Evolutionary conservation across 371 early-diverging fungal genomes (phyloP).

Genomic region (Apophysomyces variabilis): DNA sequence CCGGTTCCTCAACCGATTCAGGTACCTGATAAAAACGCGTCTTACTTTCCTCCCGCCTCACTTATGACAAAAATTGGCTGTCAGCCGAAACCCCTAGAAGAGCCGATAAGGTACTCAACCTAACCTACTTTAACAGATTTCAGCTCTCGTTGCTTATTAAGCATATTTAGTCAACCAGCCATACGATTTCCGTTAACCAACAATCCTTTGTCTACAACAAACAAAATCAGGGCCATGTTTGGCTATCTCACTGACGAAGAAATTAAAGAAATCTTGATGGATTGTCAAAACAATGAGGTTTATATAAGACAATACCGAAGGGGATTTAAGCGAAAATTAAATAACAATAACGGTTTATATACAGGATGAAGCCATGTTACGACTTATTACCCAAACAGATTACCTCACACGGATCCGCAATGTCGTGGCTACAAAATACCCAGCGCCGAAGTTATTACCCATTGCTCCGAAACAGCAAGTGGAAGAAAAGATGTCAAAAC

Average conservation of each 20-base stretch:
- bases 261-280: constrained; percentile 75
- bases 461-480: background rate
- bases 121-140: background rate
- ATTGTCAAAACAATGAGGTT: constrained; percentile 78
- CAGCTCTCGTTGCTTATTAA: background rate
- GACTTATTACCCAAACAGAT: constrained; percentile 70
- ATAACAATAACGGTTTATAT: background rate
- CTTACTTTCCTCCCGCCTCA: background rate
- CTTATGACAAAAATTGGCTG: background rate
- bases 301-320: background rate
- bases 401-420: constrained; percentile 71
- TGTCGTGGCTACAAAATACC: constrained; percentile 34
- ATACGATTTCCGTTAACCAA: background rate
- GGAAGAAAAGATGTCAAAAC: background rate
- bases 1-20: constrained; percentile 4
- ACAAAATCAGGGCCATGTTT: constrained; percentile 70
- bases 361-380: constrained; percentile 70
- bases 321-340: no score
- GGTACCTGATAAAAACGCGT: background rate
- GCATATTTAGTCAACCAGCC: background rate
- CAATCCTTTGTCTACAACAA: background rate
- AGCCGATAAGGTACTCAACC: background rate
- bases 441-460: background rate
- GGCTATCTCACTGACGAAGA: constrained; percentile 75
- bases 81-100: constrained; percentile 1